Evolutionary conservation across 2,329 filamentous ascomycete genomes (phyloP).

Genomic region (Calonectria ilicicola): DNA sequence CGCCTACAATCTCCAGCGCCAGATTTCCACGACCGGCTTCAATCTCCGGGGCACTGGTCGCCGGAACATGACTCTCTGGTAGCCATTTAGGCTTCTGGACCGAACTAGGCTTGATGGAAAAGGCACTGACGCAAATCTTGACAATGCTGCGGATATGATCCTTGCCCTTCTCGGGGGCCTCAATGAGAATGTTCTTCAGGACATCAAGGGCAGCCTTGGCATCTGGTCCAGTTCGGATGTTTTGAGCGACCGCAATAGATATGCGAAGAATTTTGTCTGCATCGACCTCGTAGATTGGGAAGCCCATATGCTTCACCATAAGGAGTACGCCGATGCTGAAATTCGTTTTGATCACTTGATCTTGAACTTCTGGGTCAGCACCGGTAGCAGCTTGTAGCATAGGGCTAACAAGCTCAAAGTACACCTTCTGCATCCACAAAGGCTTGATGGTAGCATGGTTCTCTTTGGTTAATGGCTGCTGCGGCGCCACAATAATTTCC

Average conservation of each 20-base stretch:
- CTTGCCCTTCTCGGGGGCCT: constrained; percentile 59
- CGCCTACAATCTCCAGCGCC: constrained; percentile 60
- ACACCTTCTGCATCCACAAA: constrained; percentile 63
- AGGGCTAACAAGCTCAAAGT: constrained; percentile 59
- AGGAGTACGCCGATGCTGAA: constrained; percentile 62
- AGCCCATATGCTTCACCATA: constrained; percentile 62
- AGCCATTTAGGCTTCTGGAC: constrained; percentile 46
- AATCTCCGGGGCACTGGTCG: constrained; percentile 30
- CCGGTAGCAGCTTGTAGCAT: constrained; percentile 56
- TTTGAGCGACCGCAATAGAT: constrained; percentile 60
- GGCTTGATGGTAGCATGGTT: constrained; percentile 58
- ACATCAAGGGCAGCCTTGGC: constrained; percentile 61
- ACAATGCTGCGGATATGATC: constrained; percentile 63
- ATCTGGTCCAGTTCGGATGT: constrained; percentile 55
- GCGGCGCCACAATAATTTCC: constrained; percentile 56
- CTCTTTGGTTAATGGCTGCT: constrained; percentile 52
- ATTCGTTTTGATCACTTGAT: constrained; percentile 49
- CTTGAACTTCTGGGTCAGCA: constrained; percentile 43
- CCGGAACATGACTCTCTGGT: constrained; percentile 39
- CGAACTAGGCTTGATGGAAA: constrained; percentile 45
- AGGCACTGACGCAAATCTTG: constrained; percentile 56
- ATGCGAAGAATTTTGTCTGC: constrained; percentile 60
- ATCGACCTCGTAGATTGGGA: constrained; percentile 65
- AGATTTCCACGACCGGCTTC: constrained; percentile 57
- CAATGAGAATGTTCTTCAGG: constrained; percentile 59